Base-by-base conservation (phyloP, 768 basidiomycete genomes). In the Boletus subcaerulescens region DNA sequence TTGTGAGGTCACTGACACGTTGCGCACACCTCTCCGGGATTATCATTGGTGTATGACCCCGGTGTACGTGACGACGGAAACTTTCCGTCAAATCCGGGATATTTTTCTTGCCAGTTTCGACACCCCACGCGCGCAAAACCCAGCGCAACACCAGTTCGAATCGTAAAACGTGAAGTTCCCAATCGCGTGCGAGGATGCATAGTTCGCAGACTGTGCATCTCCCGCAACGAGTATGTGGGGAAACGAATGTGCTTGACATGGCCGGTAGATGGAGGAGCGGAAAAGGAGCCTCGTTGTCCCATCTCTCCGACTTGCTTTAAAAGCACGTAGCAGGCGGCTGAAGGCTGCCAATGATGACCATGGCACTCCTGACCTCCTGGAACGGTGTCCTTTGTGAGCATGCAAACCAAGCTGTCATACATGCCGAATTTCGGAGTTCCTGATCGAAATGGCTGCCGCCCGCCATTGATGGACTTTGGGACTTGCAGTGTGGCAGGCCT, bases 1-100 rank as follows among this genome's bases (percentile, higher is more conserved):
- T 10, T 3, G 70, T 69, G 55, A 69, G 63, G 48, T 38, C 10
- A 31, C 4, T 22, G 55, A 50, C 39, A 29, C 42, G 41, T 32
- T 48, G 53, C 14, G 18, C n/a, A 14, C 49, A 44, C 35, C 4
- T 44, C 29, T 53, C 43, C 29, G 9, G 29, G 29, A 29, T 29
- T 8, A 29, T 29, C 26, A 29, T 29, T 8, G 55, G 52, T 31
- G 50, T 7, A 33, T 36, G 43, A 0, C 2, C 5, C 40, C 3
- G 32, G 5, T 1, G 13, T 11, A 45, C 1, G 40, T 45, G 41
- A 10, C 33, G 32, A 50, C 5, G 13, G 12, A 45, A 39, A 4
- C 0, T 12, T 31, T 41, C 45, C 18, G 0, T 0, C 4, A 0
- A 32, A 15, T 5, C 3, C 35, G 9, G 18, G 9, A 24, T 35